A percentile compares a stretch with the other conserved stretches of the same genome.
Evolutionary conservation across 257 asterid species (phyloP).

Genomic region (Nicotiana otophora): DNA sequence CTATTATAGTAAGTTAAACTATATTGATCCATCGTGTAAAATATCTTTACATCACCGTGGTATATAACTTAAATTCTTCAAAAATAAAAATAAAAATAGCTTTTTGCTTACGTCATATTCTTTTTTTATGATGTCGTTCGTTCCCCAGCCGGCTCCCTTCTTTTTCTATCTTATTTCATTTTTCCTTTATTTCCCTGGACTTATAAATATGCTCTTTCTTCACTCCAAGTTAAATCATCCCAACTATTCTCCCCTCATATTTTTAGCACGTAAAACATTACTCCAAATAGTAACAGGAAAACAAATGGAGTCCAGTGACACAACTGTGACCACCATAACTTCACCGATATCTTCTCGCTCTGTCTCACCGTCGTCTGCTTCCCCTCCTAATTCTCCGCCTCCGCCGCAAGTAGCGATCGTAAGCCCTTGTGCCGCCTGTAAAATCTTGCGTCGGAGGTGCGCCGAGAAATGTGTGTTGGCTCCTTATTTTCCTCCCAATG

Average conservation of each 20-base stretch:
- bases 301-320: slow-evolving; percentile 5
- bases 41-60: fast-evolving
- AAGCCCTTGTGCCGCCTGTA: slow-evolving; percentile 25
- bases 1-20: background rate
- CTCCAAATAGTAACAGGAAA: background rate
- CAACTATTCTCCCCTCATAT: background rate
- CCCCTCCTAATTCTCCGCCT: slow-evolving; percentile 25
- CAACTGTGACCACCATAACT: slow-evolving; percentile 14
- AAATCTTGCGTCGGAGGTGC: slow-evolving; percentile 15
- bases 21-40: background rate
- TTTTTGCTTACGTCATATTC: background rate
- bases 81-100: background rate
- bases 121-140: background rate
- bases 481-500: slow-evolving; percentile 18
- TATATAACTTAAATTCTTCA: background rate
- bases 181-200: background rate
- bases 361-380: slow-evolving; percentile 23
- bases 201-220: slow-evolving; percentile 14
- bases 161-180: background rate
- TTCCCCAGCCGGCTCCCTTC: background rate
- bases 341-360: slow-evolving; percentile 24
- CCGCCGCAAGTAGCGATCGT: slow-evolving; percentile 24
- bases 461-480: slow-evolving; percentile 15
- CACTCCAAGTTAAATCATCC: background rate
- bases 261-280: background rate